These are phyloP conservation scores for Parastagonospora avenae DNA, from an alignment of 2,329 filamentous ascomycete genomes.

Conservation along the genomic window DNA sequence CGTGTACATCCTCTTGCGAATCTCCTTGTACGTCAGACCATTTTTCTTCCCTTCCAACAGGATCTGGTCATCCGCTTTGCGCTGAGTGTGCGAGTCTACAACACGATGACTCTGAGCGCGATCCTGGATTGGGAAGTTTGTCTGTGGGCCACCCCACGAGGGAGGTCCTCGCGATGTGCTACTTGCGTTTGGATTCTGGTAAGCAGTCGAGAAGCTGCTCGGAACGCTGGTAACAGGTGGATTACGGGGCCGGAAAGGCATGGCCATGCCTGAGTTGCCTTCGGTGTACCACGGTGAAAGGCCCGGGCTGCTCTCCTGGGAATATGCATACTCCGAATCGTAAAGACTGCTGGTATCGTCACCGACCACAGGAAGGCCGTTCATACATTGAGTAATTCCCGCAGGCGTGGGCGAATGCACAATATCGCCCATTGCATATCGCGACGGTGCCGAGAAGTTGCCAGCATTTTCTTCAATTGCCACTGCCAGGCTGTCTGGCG, in stretches of 20 bases:
- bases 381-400: background rate
- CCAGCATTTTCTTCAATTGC: background rate
- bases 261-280: background rate
- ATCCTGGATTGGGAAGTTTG: background rate
- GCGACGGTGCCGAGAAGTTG: slow-evolving; percentile 1
- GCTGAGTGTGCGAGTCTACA: slow-evolving; percentile 8
- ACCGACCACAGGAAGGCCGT: background rate
- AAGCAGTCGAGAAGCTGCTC: background rate
- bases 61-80: slow-evolving; percentile 32
- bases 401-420: background rate
- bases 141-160: background rate
- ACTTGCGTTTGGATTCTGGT: background rate
- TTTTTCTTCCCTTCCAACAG: slow-evolving; percentile 60
- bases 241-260: background rate
- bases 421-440: background rate
- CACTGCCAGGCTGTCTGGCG: background rate
- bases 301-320: slow-evolving; percentile 11
- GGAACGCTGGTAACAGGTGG: background rate
- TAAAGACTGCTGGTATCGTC: background rate
- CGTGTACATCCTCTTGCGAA: slow-evolving; percentile 61
- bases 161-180: background rate
- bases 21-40: slow-evolving; percentile 70
- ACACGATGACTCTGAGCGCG: slow-evolving; percentile 2
- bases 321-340: slow-evolving; percentile 11
- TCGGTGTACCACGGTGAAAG: slow-evolving; percentile 10